Evolutionary conservation across 1,139 yeast species (phyloP), one percentile per base, ranked within the genome.

Genomic region (Scheffersomyces parashehatae): DNA sequence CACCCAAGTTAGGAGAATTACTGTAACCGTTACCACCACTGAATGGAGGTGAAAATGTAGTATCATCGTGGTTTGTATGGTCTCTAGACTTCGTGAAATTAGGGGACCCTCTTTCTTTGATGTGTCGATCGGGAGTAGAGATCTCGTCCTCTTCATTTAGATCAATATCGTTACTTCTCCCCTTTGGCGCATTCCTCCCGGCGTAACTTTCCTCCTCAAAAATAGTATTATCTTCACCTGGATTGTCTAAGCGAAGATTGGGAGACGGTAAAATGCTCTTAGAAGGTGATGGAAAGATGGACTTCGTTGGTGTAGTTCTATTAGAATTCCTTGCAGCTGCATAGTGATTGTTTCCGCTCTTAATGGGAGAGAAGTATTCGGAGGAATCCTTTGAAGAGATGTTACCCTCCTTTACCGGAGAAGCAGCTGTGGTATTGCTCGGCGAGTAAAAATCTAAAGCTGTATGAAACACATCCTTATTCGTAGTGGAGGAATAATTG

Each of bases 381-480:
- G 35, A 31, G 15, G 11, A 6, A 20, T 20, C 26, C 26, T 20
- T 20, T 20, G 26, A 20, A 5, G 26, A 20, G 26, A 20, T 20
- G 26, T 5, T 20, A 31, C 20, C 35, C 5, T 13, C 38, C 30
- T 14, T 20, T 4, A 31, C 20, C 28, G 42, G 28, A 16, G 39
- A 38, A 6, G 26, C 7, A 6, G 26, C 26, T 6, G 26, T 20
- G 8, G 26, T 20, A 6, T 20, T 20, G 26, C 26, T 20, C 7
- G 26, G 26, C 3, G 26, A 20, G 26, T 20, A 20, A 39, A 70
- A 63, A 42, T 73, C 74, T 0, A 70, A 59, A 0, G 77, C 78
- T 3, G 77, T 73, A 9, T 68, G 68, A 52, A 64, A 73, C 1
- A 69, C 67, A 38, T 73, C 77, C 29, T 62, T 62, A 16, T 62